A percentile compares a stretch with the other conserved stretches of the same genome.
phyloP scores from a whole-genome alignment of 208 protist genomes.

The Porcisia deanei region DNA sequence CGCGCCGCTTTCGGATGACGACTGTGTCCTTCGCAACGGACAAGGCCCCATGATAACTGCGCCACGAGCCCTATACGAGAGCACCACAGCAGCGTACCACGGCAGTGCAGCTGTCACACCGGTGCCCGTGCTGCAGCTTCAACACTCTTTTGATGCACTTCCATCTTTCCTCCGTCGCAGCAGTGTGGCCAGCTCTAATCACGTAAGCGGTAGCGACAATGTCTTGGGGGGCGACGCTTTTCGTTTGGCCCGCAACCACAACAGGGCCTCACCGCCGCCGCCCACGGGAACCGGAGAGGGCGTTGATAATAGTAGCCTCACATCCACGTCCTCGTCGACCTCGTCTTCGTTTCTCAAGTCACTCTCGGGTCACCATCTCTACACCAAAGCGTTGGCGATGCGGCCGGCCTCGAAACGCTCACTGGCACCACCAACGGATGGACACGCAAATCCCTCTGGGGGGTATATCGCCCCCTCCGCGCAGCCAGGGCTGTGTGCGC shows the following conservation, averaged over 20 bases:
- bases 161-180: background rate
- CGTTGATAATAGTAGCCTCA: background rate
- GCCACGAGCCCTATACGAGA: background rate
- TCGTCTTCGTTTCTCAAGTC: background rate
- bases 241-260: no score
- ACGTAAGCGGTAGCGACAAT: no score
- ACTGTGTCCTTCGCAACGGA: background rate
- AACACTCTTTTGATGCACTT: background rate
- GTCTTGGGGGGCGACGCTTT: no score
- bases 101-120: background rate
- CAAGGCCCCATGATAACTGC: background rate
- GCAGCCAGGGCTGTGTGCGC: conserved; percentile 16
- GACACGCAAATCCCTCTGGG: background rate
- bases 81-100: background rate
- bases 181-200: no score
- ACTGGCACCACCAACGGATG: background rate
- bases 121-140: background rate
- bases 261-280: background rate
- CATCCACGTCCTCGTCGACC: background rate
- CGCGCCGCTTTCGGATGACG: background rate
- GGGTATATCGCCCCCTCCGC: no score
- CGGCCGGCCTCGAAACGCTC: background rate
- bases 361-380: background rate
- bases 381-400: conserved; percentile 1
- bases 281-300: background rate